Evolutionary conservation across 2,329 filamentous ascomycete species (phyloP).

Genomic region (Calonectria pseudoreteaudii): DNA sequence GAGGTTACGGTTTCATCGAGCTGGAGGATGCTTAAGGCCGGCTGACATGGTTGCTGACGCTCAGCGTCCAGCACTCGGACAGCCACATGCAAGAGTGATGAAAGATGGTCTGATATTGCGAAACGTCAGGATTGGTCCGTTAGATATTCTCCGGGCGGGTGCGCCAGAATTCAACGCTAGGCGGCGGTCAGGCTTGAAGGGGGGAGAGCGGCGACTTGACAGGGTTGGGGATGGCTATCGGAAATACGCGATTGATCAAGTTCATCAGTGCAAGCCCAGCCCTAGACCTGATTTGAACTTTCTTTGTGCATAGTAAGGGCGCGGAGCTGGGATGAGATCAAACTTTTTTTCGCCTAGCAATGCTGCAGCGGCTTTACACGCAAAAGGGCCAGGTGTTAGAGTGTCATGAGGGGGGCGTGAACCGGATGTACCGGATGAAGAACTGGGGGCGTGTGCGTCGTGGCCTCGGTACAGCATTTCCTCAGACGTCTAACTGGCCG

Average conservation of each 20-base stretch:
- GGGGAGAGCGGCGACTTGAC: background rate
- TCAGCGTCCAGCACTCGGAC: background rate
- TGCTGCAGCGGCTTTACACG: background rate
- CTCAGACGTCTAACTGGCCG: background rate
- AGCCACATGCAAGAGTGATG: background rate
- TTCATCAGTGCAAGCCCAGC: background rate
- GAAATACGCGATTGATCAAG: background rate
- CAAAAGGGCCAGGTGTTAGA: background rate
- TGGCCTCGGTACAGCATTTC: background rate
- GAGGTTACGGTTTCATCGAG: background rate
- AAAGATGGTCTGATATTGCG: background rate
- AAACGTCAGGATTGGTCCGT: background rate
- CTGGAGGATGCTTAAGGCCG: background rate
- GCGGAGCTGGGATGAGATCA: background rate
- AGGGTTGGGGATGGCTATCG: background rate
- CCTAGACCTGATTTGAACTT: background rate
- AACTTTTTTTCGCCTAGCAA: background rate
- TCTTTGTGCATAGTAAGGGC: background rate
- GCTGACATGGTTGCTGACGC: background rate
- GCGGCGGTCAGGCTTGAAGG: background rate
- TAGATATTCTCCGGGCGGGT: background rate
- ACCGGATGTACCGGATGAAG: background rate
- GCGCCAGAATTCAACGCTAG: background rate
- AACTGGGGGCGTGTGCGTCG: conserved; percentile 1
- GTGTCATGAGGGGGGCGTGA: conserved; percentile 5